A percentile compares a stretch with the other conserved stretches of the same genome.
Evolutionary conservation across 352 stramenopile genomes (phyloP).

Genomic region (Albugo candida): DNA sequence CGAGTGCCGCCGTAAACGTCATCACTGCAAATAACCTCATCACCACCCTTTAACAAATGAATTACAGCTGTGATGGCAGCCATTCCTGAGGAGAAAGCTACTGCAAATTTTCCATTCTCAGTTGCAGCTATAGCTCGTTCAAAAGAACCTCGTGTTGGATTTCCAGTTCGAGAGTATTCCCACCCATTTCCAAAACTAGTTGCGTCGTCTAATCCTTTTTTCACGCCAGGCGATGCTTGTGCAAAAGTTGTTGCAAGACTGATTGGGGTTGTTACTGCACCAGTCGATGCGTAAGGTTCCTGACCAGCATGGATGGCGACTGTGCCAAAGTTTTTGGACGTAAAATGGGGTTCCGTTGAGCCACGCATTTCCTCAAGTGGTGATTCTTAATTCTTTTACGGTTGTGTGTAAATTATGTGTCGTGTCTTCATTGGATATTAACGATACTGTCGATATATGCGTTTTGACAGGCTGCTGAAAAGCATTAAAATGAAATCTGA

Average conservation of each 20-base stretch:
- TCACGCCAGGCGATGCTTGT: slow-evolving; percentile 49
- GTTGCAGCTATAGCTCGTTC: slow-evolving; percentile 84
- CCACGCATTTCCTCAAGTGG: no score
- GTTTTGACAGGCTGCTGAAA: no score
- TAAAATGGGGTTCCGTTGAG: no score
- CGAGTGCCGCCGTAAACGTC: slow-evolving; percentile 92
- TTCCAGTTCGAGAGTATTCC: slow-evolving; percentile 88
- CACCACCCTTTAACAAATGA: slow-evolving; percentile 78
- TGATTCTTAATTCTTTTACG: no score
- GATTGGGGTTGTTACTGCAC: slow-evolving; percentile 78
- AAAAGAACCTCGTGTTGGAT: slow-evolving; percentile 89
- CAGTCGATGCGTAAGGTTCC: slow-evolving; percentile 46
- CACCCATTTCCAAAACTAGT: slow-evolving; percentile 91
- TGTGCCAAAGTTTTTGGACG: slow-evolving; percentile 27
- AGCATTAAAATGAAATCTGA: no score
- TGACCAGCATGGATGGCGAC: slow-evolving; percentile 73
- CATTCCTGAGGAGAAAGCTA: slow-evolving; percentile 83
- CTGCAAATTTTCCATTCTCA: slow-evolving; percentile 79
- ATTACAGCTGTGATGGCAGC: slow-evolving; percentile 73
- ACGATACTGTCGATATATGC: no score
- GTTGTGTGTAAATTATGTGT: no score
- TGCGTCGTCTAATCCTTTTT: slow-evolving; percentile 44
- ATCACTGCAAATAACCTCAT: slow-evolving; percentile 91
- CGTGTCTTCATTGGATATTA: no score
- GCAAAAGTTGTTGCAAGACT: slow-evolving; percentile 84